Conservation (phyloP, 306 rosid genomes). For the Dalbergia oliveri region DNA sequence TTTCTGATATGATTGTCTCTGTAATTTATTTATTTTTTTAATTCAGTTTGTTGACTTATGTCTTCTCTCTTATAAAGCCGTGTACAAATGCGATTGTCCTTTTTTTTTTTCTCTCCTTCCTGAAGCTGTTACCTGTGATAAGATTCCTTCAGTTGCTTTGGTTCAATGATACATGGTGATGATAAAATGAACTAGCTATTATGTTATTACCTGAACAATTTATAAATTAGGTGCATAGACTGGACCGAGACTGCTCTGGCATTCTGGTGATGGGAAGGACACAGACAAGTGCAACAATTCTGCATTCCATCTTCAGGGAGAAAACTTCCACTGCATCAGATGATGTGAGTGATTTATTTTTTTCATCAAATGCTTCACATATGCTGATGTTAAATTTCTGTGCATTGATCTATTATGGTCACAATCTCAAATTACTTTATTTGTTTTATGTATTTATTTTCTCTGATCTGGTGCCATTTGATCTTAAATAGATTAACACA, state of each 20-base stretch:
- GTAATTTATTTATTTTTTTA: not conserved
- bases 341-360: conserved; percentile 57
- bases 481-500: conserved; percentile 49
- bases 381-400: not conserved
- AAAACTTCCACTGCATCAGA: conserved; percentile 77
- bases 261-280: conserved; percentile 94
- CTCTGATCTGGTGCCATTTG: conserved; percentile 31
- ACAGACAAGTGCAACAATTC: conserved; percentile 70
- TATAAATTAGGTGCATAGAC: conserved; percentile 80
- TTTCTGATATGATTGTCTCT: conserved; percentile 1
- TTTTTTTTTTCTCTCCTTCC: not conserved
- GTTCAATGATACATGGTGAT: conserved; percentile 1
- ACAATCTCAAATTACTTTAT: conserved; percentile 38
- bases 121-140: not conserved
- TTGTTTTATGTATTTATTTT: conserved; percentile 20
- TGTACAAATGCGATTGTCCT: not conserved
- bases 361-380: conserved; percentile 14
- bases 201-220: conserved; percentile 27
- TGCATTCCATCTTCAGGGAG: conserved; percentile 88
- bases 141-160: conserved; percentile 13
- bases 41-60: not conserved
- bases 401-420: conserved; percentile 9
- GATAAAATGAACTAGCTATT: conserved; percentile 25
- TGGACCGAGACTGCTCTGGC: conserved; percentile 90
- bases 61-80: conserved; percentile 17